A percentile compares a stretch with the other conserved stretches of the same genome.
Conservation (phyloP, 202 grass and related monocot genomes). For the Digitaria exilis region DNA sequence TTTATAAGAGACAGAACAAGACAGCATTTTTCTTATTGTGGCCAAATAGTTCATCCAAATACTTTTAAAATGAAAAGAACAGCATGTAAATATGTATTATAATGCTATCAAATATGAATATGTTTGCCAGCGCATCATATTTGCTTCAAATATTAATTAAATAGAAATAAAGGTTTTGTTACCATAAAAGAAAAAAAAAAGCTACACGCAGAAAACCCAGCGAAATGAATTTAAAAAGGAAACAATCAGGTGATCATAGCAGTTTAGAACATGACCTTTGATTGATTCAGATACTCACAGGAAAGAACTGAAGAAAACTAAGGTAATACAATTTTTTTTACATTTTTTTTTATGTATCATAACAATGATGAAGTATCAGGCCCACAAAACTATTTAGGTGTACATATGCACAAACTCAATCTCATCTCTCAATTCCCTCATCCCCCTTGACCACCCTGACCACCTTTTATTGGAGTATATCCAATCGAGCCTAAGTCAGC, state of each 20-base stretch:
- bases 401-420: neutral
- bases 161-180: neutral
- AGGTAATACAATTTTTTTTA: conserved; percentile 12
- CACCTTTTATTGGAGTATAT: too few species aligned
- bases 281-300: conserved; percentile 6
- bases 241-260: neutral
- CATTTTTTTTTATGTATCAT: conserved; percentile 13
- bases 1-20: neutral
- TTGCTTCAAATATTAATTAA: neutral
- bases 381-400: neutral
- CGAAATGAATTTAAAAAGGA: neutral
- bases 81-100: conserved; percentile 3
- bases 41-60: conserved; percentile 20
- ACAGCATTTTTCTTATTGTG: neutral
- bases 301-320: conserved; percentile 6
- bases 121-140: neutral
- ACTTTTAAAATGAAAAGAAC: conserved; percentile 26
- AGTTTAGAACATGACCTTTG: neutral
- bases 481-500: too few species aligned
- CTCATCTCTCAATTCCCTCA: neutral
- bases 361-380: neutral
- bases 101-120: conserved; percentile 30
- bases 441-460: too few species aligned
- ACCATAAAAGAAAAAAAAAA: neutral
- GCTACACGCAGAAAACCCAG: too few species aligned